phyloP scores from a whole-genome alignment of 2,329 filamentous ascomycete species.

The Nemania abortiva region DNA sequence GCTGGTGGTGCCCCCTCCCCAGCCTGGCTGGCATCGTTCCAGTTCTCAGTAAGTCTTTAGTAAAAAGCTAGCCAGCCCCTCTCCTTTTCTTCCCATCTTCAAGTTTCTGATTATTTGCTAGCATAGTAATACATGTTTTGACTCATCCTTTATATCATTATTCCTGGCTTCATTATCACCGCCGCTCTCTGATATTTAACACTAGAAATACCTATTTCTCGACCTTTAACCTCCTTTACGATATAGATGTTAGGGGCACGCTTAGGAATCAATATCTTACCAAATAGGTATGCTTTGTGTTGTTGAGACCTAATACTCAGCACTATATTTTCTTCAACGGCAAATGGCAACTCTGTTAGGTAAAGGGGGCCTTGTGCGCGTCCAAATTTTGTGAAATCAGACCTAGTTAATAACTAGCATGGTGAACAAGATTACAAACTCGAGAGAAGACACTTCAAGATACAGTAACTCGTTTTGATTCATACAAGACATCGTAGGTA shows the following conservation, averaged over 20 bases:
- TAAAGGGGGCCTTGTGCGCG: neutral
- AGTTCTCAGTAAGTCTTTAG: neutral
- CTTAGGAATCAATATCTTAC: neutral
- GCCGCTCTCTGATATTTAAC: too few species aligned
- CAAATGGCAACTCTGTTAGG: neutral
- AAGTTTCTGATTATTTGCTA: neutral
- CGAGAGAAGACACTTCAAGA: neutral
- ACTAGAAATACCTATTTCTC: neutral
- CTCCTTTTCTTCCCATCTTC: neutral
- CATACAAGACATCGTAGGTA: neutral
- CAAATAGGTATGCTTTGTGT: constrained; percentile 14
- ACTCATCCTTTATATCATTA: neutral
- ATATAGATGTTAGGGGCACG: neutral
- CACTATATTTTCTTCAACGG: neutral
- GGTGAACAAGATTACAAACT: neutral
- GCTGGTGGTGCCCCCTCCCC: neutral
- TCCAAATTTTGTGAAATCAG: neutral
- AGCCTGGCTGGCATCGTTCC: neutral
- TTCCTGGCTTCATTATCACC: neutral
- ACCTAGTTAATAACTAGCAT: neutral
- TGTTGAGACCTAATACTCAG: neutral
- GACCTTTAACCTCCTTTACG: neutral
- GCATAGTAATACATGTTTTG: neutral
- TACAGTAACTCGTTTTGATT: neutral
- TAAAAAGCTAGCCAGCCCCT: neutral